These are phyloP conservation scores for Aegilops sharonensis DNA, from an alignment of 176 grass and related monocot genomes.

Conservation along the genomic window DNA sequence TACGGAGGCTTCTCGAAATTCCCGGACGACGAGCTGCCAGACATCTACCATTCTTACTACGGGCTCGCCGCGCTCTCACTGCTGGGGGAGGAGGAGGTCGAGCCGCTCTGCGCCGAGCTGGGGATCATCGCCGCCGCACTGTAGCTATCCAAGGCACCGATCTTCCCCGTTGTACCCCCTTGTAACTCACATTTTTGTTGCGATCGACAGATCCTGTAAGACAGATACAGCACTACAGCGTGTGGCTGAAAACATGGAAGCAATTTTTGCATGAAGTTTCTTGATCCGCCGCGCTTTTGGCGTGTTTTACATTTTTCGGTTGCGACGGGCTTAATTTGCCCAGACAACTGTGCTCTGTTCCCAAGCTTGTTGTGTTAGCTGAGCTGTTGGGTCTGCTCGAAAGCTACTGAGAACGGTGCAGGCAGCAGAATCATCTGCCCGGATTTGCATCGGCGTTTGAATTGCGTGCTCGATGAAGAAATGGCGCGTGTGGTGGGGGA, in stretches of 20 bases:
- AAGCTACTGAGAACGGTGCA: not conserved
- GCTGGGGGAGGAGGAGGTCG: conserved; percentile 58
- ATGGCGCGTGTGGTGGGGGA: no score
- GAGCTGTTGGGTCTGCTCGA: not conserved
- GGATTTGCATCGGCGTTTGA: no score
- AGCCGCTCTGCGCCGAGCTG: conserved; percentile 49
- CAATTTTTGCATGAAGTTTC: not conserved
- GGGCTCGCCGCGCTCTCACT: conserved; percentile 77
- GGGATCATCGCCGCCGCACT: conserved; percentile 40
- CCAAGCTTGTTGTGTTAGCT: conserved; percentile 10
- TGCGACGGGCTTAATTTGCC: no score
- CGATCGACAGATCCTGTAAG: not conserved
- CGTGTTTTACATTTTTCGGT: not conserved
- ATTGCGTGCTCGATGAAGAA: no score
- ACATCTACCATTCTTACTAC: conserved; percentile 83
- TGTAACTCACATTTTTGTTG: not conserved
- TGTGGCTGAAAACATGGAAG: not conserved
- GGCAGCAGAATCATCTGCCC: no score
- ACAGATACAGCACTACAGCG: not conserved
- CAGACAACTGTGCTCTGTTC: no score
- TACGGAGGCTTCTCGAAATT: conserved; percentile 82
- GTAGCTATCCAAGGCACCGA: conserved; percentile 19
- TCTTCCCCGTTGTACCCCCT: not conserved
- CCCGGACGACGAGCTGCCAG: conserved; percentile 33
- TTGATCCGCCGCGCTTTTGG: not conserved